Percentiles rank a stretch among this genome's conserved stretches.
Evolutionary conservation across 139 green algal genomes (phyloP).

Genomic region (Haematococcus lacustris): DNA sequence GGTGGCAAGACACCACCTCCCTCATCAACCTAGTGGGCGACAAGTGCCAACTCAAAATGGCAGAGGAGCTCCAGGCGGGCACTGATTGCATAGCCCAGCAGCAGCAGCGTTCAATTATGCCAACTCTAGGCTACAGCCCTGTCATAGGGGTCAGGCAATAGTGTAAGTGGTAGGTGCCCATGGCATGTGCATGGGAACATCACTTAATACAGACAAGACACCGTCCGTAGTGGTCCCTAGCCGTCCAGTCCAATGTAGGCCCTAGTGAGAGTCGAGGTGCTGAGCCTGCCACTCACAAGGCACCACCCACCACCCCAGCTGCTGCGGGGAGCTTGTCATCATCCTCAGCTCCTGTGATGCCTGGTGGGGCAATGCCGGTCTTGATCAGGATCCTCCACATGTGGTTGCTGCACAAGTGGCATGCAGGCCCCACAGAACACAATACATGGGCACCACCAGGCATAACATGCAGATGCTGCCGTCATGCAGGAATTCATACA

Average conservation of each 20-base stretch:
- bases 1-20: neutral
- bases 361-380: slow-evolving; percentile 50
- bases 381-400: slow-evolving; percentile 63
- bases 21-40: neutral
- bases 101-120: no score
- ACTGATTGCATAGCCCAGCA: neutral
- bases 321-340: slow-evolving; percentile 40
- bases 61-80: neutral
- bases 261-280: no score
- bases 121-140: neutral
- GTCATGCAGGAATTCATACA: no score
- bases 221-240: no score
- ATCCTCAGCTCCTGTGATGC: slow-evolving; percentile 21
- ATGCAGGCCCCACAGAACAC: neutral
- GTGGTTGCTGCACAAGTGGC: neutral
- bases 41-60: no score
- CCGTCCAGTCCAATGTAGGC: no score
- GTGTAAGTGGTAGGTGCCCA: neutral
- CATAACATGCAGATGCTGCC: no score
- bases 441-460: neutral
- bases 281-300: neutral
- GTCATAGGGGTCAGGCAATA: neutral
- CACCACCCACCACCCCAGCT: slow-evolving; percentile 34
- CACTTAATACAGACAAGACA: neutral
- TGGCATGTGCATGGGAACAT: neutral